Evolutionary conservation across 805 yeast genomes (phyloP).

Genomic region (Pichia membranifaciens): DNA sequence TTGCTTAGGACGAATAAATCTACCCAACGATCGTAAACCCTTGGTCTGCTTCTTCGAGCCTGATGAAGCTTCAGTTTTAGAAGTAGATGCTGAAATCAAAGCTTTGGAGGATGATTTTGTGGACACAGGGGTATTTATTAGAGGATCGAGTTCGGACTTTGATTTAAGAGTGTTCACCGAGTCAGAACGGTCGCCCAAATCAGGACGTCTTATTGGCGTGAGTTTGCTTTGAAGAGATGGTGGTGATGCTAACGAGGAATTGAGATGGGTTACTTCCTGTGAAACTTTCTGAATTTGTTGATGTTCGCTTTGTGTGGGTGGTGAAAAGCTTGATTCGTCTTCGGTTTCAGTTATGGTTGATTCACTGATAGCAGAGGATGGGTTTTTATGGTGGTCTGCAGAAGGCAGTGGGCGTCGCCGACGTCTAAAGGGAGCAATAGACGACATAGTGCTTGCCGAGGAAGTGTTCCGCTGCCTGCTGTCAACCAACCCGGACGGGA

Average conservation of each 20-base stretch:
- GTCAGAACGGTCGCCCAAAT: background rate
- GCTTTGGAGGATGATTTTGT: background rate
- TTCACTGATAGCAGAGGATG: no score
- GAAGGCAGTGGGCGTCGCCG: no score
- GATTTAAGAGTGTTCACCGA: constrained; percentile 2
- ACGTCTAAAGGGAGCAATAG: no score
- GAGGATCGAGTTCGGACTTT: background rate
- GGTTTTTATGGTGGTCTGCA: no score
- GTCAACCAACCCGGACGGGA: no score
- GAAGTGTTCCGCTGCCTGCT: no score
- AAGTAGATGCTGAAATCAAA: background rate
- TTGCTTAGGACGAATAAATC: constrained; percentile 10
- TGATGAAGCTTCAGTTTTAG: background rate
- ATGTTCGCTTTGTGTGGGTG: no score
- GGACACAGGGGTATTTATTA: background rate
- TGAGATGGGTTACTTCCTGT: no score
- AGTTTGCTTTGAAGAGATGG: background rate
- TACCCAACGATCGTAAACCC: constrained; percentile 6
- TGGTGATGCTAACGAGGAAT: background rate
- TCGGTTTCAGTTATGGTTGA: no score
- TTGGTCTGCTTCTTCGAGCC: constrained; percentile 1
- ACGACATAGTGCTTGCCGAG: no score
- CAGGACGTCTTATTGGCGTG: background rate
- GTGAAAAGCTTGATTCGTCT: no score
- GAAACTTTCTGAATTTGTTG: no score